Conservation (phyloP, 345 rosid species). For the Ceriops zippeliana region DNA sequence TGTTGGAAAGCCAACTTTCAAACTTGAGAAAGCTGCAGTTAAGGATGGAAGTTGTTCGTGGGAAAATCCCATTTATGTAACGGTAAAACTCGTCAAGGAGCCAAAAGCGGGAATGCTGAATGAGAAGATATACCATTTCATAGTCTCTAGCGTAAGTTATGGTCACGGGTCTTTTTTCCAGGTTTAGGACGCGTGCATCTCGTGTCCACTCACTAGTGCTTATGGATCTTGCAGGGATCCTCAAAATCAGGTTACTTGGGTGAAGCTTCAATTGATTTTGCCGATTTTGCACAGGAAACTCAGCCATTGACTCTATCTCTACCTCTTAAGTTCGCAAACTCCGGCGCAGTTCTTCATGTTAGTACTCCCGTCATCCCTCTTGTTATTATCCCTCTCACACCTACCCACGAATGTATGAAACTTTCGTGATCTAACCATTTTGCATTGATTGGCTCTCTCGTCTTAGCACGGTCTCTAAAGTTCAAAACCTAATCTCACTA, state of each 20-base stretch:
- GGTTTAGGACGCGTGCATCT: neutral
- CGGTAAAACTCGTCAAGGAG: constrained; percentile 25
- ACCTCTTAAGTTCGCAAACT: constrained; percentile 34
- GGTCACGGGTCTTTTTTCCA: neutral
- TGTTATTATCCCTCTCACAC: neutral
- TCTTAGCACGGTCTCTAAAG: neutral
- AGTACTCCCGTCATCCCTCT: neutral
- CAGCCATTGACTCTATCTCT: constrained; percentile 28
- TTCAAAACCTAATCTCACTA: neutral
- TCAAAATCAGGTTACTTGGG: constrained; percentile 34
- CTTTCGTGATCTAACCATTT: neutral
- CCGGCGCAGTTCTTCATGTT: constrained; percentile 33
- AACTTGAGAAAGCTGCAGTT: constrained; percentile 27
- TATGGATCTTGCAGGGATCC: constrained; percentile 21
- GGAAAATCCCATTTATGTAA: constrained; percentile 29
- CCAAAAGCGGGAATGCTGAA: constrained; percentile 26
- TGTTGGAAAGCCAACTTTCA: constrained; percentile 33
- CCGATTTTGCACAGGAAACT: constrained; percentile 29
- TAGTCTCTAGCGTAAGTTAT: constrained; percentile 28
- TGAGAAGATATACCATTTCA: constrained; percentile 32
- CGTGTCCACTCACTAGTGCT: neutral
- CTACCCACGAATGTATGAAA: neutral
- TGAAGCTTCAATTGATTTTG: constrained; percentile 33
- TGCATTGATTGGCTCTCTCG: neutral
- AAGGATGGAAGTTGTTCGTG: constrained; percentile 30